Base-by-base conservation (phyloP, 768 basidiomycete genomes). In the Xerocomellus chrysenteron region DNA sequence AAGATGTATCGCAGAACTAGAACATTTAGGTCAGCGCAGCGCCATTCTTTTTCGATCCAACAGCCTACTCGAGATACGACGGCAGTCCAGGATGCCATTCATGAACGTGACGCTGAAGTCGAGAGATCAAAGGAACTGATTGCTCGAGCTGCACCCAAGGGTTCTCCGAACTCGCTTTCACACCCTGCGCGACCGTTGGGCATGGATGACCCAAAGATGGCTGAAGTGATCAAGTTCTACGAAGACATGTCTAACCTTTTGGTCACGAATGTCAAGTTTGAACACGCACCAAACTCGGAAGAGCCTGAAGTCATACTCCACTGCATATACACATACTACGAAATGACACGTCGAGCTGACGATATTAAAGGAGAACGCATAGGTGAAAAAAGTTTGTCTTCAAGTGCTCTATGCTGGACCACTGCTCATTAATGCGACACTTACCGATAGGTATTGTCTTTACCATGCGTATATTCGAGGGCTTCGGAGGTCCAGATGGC, bases 241-340 rank as follows among this genome's bases (percentile, higher is more conserved):
- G 92, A 94, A 69, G 92, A 94, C 64, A 71, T 92, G 60, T 92
- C 91, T 1, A 91, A 93, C 63, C 74, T 95, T 24, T 77, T 91
- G 39, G 79, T 95, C 24, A 76, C 82, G 4, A 81, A 77, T 51
- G 62, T 91, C 68, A 86, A 84, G 64, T 69, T 78, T 50, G 78
- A 76, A 71, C 69, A 55, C 33, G n/a, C 50, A 39, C 26, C 59
- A 37, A 49, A 50, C 55, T 66, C 61, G 12, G 64, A 65, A 45
- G 69, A 71, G 40, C 48, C 60, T 9, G 87, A 90, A 17, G 84
- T 91, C 54, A 79, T 83, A 74, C 70, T 76, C 14, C 79, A 86
- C 58, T 95, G 92, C 68, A 71, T 90, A 32, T 92, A 85, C 67
- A 85, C 87, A 2, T 78, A 78, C 65, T 71, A 68, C 48, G 66